A percentile compares a stretch with the other conserved stretches of the same genome.
Conservation (phyloP, 2,329 filamentous ascomycete genomes). For the Rutstroemia sp. region DNA sequence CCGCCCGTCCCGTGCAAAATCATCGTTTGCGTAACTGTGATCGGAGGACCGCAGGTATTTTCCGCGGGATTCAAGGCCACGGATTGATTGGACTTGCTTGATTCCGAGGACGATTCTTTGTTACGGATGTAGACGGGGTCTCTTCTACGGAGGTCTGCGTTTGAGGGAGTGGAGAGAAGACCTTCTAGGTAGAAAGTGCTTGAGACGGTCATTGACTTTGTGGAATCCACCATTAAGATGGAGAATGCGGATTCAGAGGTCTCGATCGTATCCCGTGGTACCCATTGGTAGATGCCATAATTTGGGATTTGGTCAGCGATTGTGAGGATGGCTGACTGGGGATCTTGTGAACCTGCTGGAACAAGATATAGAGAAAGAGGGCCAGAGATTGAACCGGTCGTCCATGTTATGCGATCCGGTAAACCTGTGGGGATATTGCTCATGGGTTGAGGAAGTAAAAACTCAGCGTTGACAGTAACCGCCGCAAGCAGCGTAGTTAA, state of each 20-base stretch:
- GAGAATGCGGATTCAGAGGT: background rate
- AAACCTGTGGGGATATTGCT: background rate
- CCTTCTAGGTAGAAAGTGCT: background rate
- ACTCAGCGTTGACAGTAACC: background rate
- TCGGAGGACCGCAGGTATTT: background rate
- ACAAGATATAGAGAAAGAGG: conserved; percentile 4
- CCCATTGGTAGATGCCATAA: background rate
- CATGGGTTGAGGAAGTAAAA: background rate
- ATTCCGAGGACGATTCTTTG: background rate
- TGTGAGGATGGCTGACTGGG: background rate
- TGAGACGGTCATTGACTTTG: background rate
- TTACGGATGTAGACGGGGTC: background rate
- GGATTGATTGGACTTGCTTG: background rate
- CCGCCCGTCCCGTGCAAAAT: background rate
- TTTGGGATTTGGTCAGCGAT: conserved; percentile 1
- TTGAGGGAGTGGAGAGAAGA: background rate
- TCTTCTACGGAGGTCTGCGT: background rate
- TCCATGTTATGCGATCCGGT: background rate
- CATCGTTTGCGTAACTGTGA: background rate
- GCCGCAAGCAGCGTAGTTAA: background rate
- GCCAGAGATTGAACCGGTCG: background rate
- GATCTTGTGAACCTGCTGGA: background rate
- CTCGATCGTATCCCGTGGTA: background rate
- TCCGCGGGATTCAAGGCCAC: background rate
- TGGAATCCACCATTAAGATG: background rate